These are phyloP conservation scores for Scopulariopsis brevicaulis DNA, from an alignment of 2,329 filamentous ascomycete genomes.

Conservation along the genomic window DNA sequence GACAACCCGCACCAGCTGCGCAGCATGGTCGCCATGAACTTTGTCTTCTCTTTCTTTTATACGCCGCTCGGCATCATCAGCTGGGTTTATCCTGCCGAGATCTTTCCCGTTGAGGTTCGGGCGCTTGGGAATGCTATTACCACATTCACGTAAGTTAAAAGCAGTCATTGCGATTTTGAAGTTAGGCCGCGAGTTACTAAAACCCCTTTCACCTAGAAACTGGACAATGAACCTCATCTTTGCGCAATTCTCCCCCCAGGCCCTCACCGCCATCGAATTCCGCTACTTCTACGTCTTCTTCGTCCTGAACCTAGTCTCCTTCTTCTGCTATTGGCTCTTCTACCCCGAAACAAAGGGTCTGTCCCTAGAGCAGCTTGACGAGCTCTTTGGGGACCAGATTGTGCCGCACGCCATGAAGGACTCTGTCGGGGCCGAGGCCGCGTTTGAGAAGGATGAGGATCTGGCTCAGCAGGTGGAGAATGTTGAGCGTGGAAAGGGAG, in stretches of 20 bases:
- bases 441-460: constrained; percentile 1
- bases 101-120: constrained; percentile 22
- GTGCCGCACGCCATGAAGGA: constrained; percentile 6
- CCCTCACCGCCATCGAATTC: constrained; percentile 27
- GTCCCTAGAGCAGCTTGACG: constrained; percentile 22
- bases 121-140: constrained; percentile 16
- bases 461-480: neutral
- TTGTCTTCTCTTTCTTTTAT: constrained; percentile 19
- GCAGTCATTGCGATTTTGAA: too few relatives aligned
- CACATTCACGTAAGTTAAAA: too few relatives aligned
- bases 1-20: constrained; percentile 14
- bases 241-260: constrained; percentile 33
- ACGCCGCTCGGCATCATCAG: constrained; percentile 28
- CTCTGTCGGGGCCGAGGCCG: constrained; percentile 3
- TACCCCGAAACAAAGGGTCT: constrained; percentile 20
- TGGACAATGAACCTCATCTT: constrained; percentile 27
- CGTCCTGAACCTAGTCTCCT: constrained; percentile 12
- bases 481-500: too few relatives aligned
- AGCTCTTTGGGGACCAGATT: constrained; percentile 17
- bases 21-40: constrained; percentile 19
- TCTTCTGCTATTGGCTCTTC: constrained; percentile 13
- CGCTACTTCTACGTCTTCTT: constrained; percentile 26
- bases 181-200: too few relatives aligned
- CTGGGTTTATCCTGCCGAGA: constrained; percentile 25
- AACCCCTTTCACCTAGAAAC: too few relatives aligned